Conservation (phyloP, 495 filamentous ascomycete species). For the Bombardia bombarda region DNA sequence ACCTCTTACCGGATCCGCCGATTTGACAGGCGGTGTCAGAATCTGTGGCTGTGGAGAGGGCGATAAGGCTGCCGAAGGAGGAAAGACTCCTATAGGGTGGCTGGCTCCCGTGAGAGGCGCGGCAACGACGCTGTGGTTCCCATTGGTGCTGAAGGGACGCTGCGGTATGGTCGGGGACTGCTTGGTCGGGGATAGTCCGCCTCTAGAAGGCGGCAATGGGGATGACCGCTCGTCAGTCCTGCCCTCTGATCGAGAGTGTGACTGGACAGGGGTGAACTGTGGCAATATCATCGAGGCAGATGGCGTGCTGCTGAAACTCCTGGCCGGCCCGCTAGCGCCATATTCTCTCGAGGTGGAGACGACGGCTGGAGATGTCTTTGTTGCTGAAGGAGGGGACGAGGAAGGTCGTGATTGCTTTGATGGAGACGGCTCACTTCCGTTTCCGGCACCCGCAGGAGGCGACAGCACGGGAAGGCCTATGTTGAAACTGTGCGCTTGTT, state of each 20-base stretch:
- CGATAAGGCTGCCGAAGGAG: slow-evolving; percentile 43
- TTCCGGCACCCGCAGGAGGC: slow-evolving; percentile 17
- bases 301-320: slow-evolving; percentile 11
- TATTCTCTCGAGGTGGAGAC: slow-evolving; percentile 7
- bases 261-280: slow-evolving; percentile 16
- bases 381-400: slow-evolving; percentile 21
- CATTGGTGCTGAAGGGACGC: slow-evolving; percentile 7
- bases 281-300: slow-evolving; percentile 12
- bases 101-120: slow-evolving; percentile 14
- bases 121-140: slow-evolving; percentile 11
- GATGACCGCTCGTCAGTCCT: slow-evolving; percentile 17
- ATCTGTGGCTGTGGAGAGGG: slow-evolving; percentile 44
- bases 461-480: slow-evolving; percentile 7
- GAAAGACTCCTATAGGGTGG: slow-evolving; percentile 33
- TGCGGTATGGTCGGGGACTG: slow-evolving; percentile 43
- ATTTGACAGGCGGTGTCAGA: slow-evolving; percentile 42
- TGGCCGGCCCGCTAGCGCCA: slow-evolving; percentile 5
- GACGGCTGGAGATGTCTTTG: slow-evolving; percentile 18
- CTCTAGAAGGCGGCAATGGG: slow-evolving; percentile 46
- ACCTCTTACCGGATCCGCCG: slow-evolving; percentile 24
- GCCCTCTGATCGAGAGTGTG: slow-evolving; percentile 4
- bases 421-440: slow-evolving; percentile 19
- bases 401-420: slow-evolving; percentile 21
- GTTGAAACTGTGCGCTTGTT: slow-evolving; percentile 4
- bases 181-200: slow-evolving; percentile 71